Evolutionary conservation across 148 eudicot species (phyloP).

Genomic region (Camellia sinensis): DNA sequence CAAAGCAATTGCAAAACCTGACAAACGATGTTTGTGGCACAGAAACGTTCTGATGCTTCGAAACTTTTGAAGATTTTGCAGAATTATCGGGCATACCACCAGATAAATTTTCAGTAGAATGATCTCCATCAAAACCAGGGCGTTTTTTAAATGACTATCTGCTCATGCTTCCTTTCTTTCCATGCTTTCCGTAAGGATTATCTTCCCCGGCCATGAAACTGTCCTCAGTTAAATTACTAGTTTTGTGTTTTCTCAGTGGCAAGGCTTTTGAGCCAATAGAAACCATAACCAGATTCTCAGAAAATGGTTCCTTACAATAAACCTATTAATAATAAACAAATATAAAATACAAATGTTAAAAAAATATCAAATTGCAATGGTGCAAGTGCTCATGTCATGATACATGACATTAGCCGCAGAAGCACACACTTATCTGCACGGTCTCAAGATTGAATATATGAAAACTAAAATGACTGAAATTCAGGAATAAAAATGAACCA

Average conservation of each 20-base stretch:
- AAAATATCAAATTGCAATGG: not conserved
- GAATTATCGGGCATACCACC: conserved; percentile 22
- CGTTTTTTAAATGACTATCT: conserved; percentile 43
- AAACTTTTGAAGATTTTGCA: conserved; percentile 29
- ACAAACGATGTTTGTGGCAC: conserved; percentile 46
- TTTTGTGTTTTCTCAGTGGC: conserved; percentile 37
- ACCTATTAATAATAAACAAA: not conserved
- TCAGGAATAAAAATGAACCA: not conserved
- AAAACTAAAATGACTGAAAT: not conserved
- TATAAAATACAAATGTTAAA: not conserved
- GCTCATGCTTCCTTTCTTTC: conserved; percentile 41
- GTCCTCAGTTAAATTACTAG: conserved; percentile 22
- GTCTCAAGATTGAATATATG: not conserved
- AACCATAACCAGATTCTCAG: conserved; percentile 36
- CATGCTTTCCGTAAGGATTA: conserved; percentile 20
- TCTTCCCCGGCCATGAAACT: conserved; percentile 32
- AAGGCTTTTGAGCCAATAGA: conserved; percentile 54
- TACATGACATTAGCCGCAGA: not conserved
- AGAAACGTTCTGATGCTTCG: conserved; percentile 25
- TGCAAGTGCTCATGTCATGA: not conserved
- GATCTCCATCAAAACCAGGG: conserved; percentile 32
- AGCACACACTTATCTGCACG: not conserved
- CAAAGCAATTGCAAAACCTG: conserved; percentile 40
- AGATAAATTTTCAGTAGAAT: conserved; percentile 24
- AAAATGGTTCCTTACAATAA: not conserved